Conservation (phyloP, 345 rosid species). For the Raphanus raphanistrum region DNA sequence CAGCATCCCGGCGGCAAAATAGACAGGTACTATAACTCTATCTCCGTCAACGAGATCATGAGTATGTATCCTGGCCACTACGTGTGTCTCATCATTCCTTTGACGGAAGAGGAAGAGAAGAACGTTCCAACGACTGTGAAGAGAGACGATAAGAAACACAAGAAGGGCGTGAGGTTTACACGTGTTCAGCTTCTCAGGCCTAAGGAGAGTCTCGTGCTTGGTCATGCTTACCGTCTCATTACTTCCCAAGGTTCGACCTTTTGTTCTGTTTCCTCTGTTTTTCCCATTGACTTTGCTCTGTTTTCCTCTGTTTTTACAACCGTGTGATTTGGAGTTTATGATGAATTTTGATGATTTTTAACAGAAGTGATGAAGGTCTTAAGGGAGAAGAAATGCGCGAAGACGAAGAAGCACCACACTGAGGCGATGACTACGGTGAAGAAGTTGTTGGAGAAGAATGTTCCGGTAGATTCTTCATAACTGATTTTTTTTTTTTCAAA, state of each 20-base stretch:
- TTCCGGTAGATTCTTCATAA: slow-evolving; percentile 36
- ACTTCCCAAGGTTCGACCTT: slow-evolving; percentile 64
- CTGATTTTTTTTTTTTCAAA: slow-evolving; percentile 25
- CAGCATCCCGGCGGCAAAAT: slow-evolving; percentile 81
- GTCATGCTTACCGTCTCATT: slow-evolving; percentile 89
- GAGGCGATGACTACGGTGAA: slow-evolving; percentile 37
- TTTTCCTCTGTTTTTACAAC: background rate
- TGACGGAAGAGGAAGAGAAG: slow-evolving; percentile 46
- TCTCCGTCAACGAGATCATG: slow-evolving; percentile 74
- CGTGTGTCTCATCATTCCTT: slow-evolving; percentile 80
- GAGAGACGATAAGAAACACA: slow-evolving; percentile 25
- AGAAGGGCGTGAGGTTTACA: slow-evolving; percentile 47
- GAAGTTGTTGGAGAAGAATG: slow-evolving; percentile 39
- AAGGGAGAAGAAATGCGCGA: slow-evolving; percentile 72
- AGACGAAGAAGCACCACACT: slow-evolving; percentile 55
- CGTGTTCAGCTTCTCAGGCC: slow-evolving; percentile 92
- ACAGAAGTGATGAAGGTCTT: slow-evolving; percentile 83
- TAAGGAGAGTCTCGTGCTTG: slow-evolving; percentile 69
- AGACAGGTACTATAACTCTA: slow-evolving; percentile 68
- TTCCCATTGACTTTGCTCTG: background rate
- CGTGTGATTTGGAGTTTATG: background rate
- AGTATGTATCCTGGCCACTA: slow-evolving; percentile 80
- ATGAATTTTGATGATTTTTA: background rate
- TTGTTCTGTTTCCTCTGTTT: background rate
- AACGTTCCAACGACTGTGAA: slow-evolving; percentile 16